These are phyloP conservation scores for Fusarium proliferatum DNA, from an alignment of 2,329 filamentous ascomycete species.

Conservation along the genomic window DNA sequence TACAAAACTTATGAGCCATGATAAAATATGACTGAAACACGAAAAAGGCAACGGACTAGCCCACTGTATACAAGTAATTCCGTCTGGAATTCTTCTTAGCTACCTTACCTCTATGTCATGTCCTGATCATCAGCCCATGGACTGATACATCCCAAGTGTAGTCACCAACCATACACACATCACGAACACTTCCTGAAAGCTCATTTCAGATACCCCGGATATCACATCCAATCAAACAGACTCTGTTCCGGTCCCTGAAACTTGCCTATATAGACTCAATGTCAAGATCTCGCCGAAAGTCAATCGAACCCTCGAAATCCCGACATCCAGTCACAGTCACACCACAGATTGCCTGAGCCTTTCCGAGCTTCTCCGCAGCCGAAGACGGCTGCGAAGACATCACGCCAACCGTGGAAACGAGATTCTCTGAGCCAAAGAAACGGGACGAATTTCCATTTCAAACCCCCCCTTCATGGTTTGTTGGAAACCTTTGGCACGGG, in stretches of 20 bases:
- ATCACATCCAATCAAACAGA: background rate
- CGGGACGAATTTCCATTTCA: background rate
- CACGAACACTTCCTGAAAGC: background rate
- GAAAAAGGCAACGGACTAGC: background rate
- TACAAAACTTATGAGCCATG: background rate
- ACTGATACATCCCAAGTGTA: background rate
- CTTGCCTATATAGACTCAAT: background rate
- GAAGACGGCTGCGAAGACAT: background rate
- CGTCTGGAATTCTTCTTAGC: background rate
- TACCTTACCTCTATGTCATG: too few relatives aligned
- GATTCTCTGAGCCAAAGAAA: background rate
- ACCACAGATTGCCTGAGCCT: constrained; percentile 32
- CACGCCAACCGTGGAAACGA: background rate
- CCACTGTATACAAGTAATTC: background rate
- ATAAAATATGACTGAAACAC: background rate
- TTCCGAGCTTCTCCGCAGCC: constrained; percentile 29
- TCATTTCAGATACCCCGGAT: background rate
- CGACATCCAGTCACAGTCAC: constrained; percentile 27
- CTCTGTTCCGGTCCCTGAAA: background rate
- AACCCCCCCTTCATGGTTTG: constrained; percentile 4
- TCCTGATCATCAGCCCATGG: background rate
- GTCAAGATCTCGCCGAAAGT: background rate
- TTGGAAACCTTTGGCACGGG: constrained; percentile 1
- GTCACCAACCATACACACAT: background rate
- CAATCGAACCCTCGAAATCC: constrained; percentile 23